These are phyloP conservation scores for Erodium maritimum DNA, from an alignment of 345 rosid genomes.

Conservation along the genomic window DNA sequence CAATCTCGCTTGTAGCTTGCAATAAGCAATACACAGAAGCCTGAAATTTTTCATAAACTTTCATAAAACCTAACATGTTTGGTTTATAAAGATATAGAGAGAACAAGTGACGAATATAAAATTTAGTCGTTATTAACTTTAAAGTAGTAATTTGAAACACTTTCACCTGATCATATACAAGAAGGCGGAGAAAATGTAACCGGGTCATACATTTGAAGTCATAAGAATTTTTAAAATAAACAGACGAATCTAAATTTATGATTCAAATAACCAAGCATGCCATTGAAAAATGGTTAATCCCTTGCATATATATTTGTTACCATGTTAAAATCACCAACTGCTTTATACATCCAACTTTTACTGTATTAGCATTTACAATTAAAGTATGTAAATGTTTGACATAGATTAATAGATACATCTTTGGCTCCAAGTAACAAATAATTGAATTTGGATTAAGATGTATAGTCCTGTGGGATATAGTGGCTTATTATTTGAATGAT, in stretches of 20 bases:
- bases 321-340: background rate
- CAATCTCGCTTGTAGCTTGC: conserved; percentile 84
- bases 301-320: background rate
- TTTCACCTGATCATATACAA: background rate
- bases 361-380: too few relatives aligned
- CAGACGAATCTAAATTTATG: background rate
- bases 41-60: conserved; percentile 37
- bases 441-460: background rate
- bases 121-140: background rate
- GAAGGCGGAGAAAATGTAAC: background rate
- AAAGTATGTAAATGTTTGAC: background rate
- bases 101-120: background rate
- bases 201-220: background rate
- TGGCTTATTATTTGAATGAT: too few relatives aligned
- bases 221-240: background rate
- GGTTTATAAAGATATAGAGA: conserved; percentile 3
- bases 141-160: background rate
- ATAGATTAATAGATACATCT: background rate
- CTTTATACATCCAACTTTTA: background rate
- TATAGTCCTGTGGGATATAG: too few relatives aligned
- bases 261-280: background rate
- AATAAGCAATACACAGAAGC: conserved; percentile 71
- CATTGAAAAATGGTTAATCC: background rate
- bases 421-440: background rate
- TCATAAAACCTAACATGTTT: conserved; percentile 14